These are phyloP conservation scores for Brassica incana DNA, from an alignment of 345 rosid genomes.

Conservation along the genomic window DNA sequence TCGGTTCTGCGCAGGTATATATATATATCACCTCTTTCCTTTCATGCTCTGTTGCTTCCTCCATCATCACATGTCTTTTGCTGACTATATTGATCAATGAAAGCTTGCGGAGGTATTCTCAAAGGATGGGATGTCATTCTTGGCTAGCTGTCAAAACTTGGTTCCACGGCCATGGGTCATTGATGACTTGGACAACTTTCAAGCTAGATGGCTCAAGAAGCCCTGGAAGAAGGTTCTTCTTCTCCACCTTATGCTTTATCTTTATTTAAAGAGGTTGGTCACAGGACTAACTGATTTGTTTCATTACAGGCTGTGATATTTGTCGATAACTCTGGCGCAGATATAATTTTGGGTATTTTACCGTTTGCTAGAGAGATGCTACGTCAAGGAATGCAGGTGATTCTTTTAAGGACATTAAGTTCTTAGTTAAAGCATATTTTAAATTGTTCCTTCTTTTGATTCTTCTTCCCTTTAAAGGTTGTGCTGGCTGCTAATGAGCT, in stretches of 20 bases:
- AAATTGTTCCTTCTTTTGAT: neutral
- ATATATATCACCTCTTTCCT: constrained; percentile 8
- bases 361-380: constrained; percentile 95
- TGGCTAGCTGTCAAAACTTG: constrained; percentile 93
- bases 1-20: constrained; percentile 93
- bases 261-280: neutral
- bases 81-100: too few relatives aligned
- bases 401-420: neutral
- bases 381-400: constrained; percentile 82
- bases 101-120: constrained; percentile 99
- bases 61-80: too few relatives aligned
- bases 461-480: constrained; percentile 51
- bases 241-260: too few relatives aligned
- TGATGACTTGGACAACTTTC: constrained; percentile 84
- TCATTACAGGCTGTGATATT: constrained; percentile 77
- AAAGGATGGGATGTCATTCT: constrained; percentile 91
- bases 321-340: constrained; percentile 99
- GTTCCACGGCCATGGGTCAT: constrained; percentile 93
- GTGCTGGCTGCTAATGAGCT: constrained; percentile 96
- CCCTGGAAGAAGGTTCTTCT: constrained; percentile 99
- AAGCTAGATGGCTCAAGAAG: constrained; percentile 79
- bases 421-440: neutral
- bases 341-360: constrained; percentile 88
- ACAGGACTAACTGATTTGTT: neutral
- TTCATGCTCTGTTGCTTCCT: too few relatives aligned